A percentile compares a stretch with the other conserved stretches of the same genome.
These are phyloP conservation scores for Marasmius sp. DNA, from an alignment of 1,284 basidiomycete genomes.

Conservation along the genomic window DNA sequence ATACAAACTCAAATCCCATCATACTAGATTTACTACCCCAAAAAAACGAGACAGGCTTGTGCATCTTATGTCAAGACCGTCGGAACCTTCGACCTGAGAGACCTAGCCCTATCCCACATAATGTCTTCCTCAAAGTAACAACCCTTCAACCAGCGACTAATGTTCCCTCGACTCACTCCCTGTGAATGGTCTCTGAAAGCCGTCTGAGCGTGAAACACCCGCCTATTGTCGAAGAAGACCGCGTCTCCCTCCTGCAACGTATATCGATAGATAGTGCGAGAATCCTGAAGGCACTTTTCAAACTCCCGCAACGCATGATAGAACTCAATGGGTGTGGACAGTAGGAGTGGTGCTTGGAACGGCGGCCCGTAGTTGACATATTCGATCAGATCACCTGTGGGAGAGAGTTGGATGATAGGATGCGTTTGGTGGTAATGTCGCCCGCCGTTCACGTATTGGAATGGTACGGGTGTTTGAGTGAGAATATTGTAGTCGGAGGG, in stretches of 20 bases:
- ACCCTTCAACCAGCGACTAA: slow-evolving; percentile 81
- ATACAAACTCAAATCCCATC: no score
- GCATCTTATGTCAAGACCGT: no score
- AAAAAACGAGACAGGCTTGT: no score
- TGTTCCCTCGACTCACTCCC: slow-evolving; percentile 40
- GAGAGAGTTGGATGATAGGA: slow-evolving; percentile 73
- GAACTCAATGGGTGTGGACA: slow-evolving; percentile 53
- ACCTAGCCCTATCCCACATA: slow-evolving; percentile 60
- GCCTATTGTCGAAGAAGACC: slow-evolving; percentile 90
- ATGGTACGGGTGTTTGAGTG: slow-evolving; percentile 66
- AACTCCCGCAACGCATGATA: slow-evolving; percentile 71
- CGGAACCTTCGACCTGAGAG: slow-evolving; percentile 26
- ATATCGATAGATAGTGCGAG: slow-evolving; percentile 60
- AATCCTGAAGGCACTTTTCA: slow-evolving; percentile 59
- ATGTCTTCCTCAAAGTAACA: slow-evolving; percentile 85
- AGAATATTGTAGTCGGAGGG: slow-evolving; percentile 66
- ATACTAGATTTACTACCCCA: no score
- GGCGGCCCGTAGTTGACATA: slow-evolving; percentile 94
- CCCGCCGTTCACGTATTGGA: slow-evolving; percentile 91
- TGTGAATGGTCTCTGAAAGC: slow-evolving; percentile 59
- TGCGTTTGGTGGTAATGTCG: slow-evolving; percentile 84
- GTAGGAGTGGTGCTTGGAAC: slow-evolving; percentile 82
- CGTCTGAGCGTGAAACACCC: slow-evolving; percentile 88
- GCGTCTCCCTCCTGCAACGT: slow-evolving; percentile 83
- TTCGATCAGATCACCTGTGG: slow-evolving; percentile 35